These are phyloP conservation scores for Hypoxylon sp. DNA, from an alignment of 2,329 filamentous ascomycete species.

Conservation along the genomic window DNA sequence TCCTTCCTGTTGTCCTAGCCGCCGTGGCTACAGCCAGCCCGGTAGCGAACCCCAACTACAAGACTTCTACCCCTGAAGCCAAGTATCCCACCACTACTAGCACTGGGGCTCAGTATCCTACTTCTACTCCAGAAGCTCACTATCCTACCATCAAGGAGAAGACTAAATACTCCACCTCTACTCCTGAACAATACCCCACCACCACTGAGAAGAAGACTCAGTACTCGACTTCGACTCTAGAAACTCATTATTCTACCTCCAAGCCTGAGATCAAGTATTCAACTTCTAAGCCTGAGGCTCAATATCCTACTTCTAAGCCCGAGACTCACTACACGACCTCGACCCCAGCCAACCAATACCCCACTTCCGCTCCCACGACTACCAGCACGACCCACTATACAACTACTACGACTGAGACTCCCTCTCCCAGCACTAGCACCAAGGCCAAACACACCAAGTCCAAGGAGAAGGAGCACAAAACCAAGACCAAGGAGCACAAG, in stretches of 20 bases:
- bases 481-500: slow-evolving; percentile 16
- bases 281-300: slow-evolving; percentile 10
- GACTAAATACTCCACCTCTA: slow-evolving; percentile 20
- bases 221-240: slow-evolving; percentile 5
- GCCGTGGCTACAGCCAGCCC: slow-evolving; percentile 42
- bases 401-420: background rate
- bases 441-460: slow-evolving; percentile 21
- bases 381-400: background rate
- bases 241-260: slow-evolving; percentile 12
- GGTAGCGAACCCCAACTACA: slow-evolving; percentile 41
- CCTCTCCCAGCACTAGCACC: slow-evolving; percentile 6
- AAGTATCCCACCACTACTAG: slow-evolving; percentile 34
- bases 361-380: slow-evolving; percentile 3
- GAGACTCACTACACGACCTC: slow-evolving; percentile 4
- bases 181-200: slow-evolving; percentile 24
- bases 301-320: slow-evolving; percentile 19
- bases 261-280: slow-evolving; percentile 7
- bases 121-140: slow-evolving; percentile 22
- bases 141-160: slow-evolving; percentile 22
- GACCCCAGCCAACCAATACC: background rate
- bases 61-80: slow-evolving; percentile 34
- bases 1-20: slow-evolving; percentile 40
- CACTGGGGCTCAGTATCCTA: slow-evolving; percentile 22
- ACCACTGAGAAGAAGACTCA: slow-evolving; percentile 17
- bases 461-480: slow-evolving; percentile 5